These are phyloP conservation scores for Solanum paucissectum DNA, from an alignment of 257 asterid species.

Conservation along the genomic window DNA sequence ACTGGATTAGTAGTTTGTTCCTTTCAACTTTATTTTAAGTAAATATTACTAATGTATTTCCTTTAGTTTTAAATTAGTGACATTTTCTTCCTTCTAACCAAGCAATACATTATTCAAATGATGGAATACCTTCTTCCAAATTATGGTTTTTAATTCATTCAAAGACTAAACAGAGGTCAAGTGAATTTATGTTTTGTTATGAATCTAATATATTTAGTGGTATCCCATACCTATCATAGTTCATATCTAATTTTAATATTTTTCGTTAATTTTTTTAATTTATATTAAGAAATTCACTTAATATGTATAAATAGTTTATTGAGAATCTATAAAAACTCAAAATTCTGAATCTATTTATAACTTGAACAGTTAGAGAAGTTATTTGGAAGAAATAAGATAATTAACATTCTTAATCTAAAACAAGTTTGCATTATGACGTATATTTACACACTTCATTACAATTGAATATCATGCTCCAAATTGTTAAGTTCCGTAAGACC, in stretches of 20 bases:
- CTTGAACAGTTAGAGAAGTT: background rate
- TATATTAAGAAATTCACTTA: background rate
- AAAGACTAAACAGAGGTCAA: background rate
- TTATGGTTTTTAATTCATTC: background rate
- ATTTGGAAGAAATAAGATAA: background rate
- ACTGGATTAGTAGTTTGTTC: background rate
- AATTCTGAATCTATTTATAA: background rate
- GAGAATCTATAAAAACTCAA: too few species aligned
- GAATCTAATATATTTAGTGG: too few species aligned
- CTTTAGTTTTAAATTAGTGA: background rate
- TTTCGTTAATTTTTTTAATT: background rate
- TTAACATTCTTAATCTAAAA: too few species aligned
- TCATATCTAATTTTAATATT: background rate
- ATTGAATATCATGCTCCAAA: background rate
- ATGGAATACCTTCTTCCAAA: background rate
- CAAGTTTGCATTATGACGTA: background rate
- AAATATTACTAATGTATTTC: background rate
- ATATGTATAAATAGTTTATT: too few species aligned
- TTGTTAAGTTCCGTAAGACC: background rate
- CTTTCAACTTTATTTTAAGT: background rate
- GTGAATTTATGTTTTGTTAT: too few species aligned
- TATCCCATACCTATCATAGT: too few species aligned
- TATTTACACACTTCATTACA: background rate
- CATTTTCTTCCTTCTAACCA: background rate
- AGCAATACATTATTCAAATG: background rate